Base-by-base conservation (phyloP, 2,329 filamentous ascomycete species). In the Thielaviopsis euricoi region DNA sequence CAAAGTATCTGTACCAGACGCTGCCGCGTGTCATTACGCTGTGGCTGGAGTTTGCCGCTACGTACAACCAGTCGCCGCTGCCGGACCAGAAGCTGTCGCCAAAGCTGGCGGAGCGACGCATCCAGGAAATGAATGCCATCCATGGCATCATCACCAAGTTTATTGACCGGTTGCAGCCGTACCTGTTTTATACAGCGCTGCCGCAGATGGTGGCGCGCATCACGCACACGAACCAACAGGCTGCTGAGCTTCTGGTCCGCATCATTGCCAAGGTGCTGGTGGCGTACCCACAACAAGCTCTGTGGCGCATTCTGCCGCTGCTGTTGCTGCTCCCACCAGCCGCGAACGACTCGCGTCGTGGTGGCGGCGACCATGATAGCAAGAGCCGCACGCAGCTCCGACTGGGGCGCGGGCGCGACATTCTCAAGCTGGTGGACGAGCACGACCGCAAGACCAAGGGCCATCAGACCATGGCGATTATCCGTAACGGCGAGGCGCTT, bases 121-220 rank as follows among this genome's bases (percentile, higher is more conserved):
- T 80, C 62, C 81, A 79, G 55, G 80, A 86, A 58, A 76, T 95
- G 9, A 78, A 80, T 40, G 74, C 78, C 5, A 76, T 93, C 60
- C 86, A 95, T 69, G 73, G 74, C 22, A 85, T 90, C 62, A 73
- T 97, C 61, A 81, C 83, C 67, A 94, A 91, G 70, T 89, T 95
- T 67, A 78, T 91, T 19, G 70, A 76, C 22, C 77, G 82, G 5
- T 74, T 90, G 60, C 86, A 87, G 2, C 79, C 85, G 1, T 90
- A 86, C 65, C 80, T 89, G 33, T 89, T 89, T 69, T 91, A 89
- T 67, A 86, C 85, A 1, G 77, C 91, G 6, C 75, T 99, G 49
- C 87, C 93, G 5, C 93, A 98, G 70, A 86, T 98, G 61, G 87
- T 98, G 58, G 93, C 91, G n/a, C 84, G 93, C 33, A 96, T 99